A percentile compares a stretch with the other conserved stretches of the same genome.
These are phyloP conservation scores for Trichocomaceae sp. DNA, from an alignment of 2,329 filamentous ascomycete genomes.

Conservation along the genomic window DNA sequence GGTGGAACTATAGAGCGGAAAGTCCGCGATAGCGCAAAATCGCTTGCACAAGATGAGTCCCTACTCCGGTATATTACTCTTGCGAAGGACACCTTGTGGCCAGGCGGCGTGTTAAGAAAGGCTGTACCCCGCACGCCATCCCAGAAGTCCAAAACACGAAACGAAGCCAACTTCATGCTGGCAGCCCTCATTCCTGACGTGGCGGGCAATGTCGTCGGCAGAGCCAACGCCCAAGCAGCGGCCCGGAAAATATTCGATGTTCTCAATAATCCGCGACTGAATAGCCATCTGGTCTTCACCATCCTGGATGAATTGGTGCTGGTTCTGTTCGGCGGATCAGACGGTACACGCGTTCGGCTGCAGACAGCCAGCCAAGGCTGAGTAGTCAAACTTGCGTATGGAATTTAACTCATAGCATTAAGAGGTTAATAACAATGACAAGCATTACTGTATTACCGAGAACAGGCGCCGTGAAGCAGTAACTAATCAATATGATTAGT, in stretches of 20 bases:
- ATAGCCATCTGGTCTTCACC: conserved; percentile 66
- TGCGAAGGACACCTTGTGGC: conserved; percentile 76
- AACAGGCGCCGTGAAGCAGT: no score
- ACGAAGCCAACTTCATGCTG: conserved; percentile 82
- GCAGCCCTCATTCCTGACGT: conserved; percentile 86
- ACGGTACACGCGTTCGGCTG: conserved; percentile 12
- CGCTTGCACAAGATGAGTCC: conserved; percentile 68
- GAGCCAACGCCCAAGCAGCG: conserved; percentile 83
- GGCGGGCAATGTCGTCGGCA: conserved; percentile 85
- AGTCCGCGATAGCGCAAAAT: conserved; percentile 74
- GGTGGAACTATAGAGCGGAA: conserved; percentile 95
- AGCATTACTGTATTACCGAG: no score
- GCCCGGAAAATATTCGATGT: conserved; percentile 83
- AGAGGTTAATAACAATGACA: no score
- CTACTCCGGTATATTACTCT: conserved; percentile 68
- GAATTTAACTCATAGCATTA: not conserved
- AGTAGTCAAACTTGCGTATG: not conserved
- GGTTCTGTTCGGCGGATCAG: conserved; percentile 50
- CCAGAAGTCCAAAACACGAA: conserved; percentile 73
- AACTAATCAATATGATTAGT: no score
- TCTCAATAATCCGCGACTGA: conserved; percentile 82
- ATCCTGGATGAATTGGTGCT: conserved; percentile 64
- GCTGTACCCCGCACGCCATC: conserved; percentile 54
- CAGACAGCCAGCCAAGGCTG: not conserved
- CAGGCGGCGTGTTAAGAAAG: conserved; percentile 46